Conservation (phyloP, 306 rosid genomes). For the Psophocarpus tetragonolobus region DNA sequence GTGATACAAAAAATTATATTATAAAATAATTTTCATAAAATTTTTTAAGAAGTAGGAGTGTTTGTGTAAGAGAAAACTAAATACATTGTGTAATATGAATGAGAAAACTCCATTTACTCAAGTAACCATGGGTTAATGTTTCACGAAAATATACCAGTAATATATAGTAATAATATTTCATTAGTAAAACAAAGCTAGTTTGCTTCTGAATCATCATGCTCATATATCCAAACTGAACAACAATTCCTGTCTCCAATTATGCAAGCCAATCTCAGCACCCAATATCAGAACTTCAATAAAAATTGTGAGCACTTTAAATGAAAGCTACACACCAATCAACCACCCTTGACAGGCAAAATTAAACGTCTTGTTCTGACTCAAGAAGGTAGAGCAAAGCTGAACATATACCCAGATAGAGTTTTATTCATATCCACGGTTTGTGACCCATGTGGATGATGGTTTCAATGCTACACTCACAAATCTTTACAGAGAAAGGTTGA, state of each 20-base stretch:
- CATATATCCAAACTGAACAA: conserved; percentile 24
- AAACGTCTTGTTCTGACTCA: conserved; percentile 60
- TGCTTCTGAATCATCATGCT: neutral
- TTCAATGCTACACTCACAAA: conserved; percentile 71
- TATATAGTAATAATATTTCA: neutral
- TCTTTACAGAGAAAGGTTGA: conserved; percentile 61
- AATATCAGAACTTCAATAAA: conserved; percentile 30
- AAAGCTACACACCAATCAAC: conserved; percentile 42
- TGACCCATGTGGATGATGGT: conserved; percentile 73
- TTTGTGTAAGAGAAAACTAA: too few species aligned
- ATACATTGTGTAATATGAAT: too few species aligned
- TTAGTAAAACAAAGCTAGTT: neutral
- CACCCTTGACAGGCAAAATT: conserved; percentile 55
- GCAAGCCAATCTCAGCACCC: conserved; percentile 25
- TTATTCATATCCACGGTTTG: conserved; percentile 77
- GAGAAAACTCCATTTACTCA: neutral
- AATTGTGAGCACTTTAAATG: conserved; percentile 45
- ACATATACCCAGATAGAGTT: conserved; percentile 62
- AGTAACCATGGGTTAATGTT: conserved; percentile 41
- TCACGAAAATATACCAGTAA: neutral
- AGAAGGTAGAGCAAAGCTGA: conserved; percentile 72
- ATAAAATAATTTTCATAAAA: too few species aligned
- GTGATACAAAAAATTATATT: too few species aligned
- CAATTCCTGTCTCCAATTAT: conserved; percentile 36
- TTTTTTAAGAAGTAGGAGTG: too few species aligned